These are phyloP conservation scores for Candida sonorensis DNA, from an alignment of 805 yeast genomes.

Conservation along the genomic window DNA sequence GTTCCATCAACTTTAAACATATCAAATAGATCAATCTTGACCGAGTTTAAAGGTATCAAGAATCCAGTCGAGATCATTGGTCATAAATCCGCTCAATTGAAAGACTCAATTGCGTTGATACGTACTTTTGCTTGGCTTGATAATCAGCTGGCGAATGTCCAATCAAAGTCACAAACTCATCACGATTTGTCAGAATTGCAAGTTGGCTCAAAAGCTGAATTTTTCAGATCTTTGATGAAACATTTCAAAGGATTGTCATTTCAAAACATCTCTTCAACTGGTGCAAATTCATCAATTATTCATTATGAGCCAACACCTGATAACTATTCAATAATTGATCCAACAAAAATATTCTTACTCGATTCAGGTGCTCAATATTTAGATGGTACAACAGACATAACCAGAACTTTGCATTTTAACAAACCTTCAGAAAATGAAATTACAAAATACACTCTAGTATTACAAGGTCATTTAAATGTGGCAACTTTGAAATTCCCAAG, in stretches of 20 bases:
- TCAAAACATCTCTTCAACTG: constrained; percentile 71
- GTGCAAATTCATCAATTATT: constrained; percentile 67
- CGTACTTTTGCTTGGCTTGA: constrained; percentile 83
- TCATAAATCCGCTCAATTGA: constrained; percentile 67
- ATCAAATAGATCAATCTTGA: constrained; percentile 30
- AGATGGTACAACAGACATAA: constrained; percentile 96
- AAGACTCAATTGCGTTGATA: constrained; percentile 74
- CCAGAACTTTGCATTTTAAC: constrained; percentile 74
- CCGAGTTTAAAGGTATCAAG: constrained; percentile 67
- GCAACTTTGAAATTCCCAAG: constrained; percentile 76
- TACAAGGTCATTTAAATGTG: constrained; percentile 86
- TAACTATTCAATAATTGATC: constrained; percentile 54
- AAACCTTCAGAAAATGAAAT: constrained; percentile 51
- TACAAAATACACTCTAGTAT: constrained; percentile 71
- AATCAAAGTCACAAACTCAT: constrained; percentile 28
- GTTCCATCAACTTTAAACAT: constrained; percentile 20
- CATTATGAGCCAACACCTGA: constrained; percentile 68
- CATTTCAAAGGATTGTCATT: constrained; percentile 65
- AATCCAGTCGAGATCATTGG: constrained; percentile 67
- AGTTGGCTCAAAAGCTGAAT: constrained; percentile 48
- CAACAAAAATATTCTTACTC: constrained; percentile 60
- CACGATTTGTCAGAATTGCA: constrained; percentile 48
- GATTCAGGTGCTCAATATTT: constrained; percentile 91
- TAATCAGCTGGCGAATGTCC: not conserved
- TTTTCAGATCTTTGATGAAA: constrained; percentile 33